A percentile compares a stretch with the other conserved stretches of the same genome.
Evolutionary conservation across 768 basidiomycete genomes (phyloP).

Genomic region (Macrolepiota dolichaula): DNA sequence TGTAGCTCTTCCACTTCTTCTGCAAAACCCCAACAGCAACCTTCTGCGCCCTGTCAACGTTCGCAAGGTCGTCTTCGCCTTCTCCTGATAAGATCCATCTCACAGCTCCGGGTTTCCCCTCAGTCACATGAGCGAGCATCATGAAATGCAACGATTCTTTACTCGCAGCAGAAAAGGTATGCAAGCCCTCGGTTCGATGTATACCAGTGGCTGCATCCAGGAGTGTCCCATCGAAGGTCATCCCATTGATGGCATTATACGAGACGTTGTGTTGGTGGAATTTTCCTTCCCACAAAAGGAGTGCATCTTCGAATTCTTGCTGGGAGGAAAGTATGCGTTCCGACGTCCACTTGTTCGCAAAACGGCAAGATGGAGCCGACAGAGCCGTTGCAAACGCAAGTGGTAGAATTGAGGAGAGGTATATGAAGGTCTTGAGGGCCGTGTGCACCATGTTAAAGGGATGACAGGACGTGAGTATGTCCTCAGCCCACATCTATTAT

Average conservation of each 20-base stretch:
- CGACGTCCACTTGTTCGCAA: constrained; percentile 6
- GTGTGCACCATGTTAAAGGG: background rate
- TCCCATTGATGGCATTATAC: constrained; percentile 21
- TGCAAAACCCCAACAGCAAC: constrained; percentile 17
- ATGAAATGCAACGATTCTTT: constrained; percentile 23
- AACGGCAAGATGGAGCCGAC: background rate
- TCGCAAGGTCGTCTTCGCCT: constrained; percentile 6
- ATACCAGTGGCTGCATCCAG: constrained; percentile 17
- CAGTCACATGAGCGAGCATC: constrained; percentile 19
- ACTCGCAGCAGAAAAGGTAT: constrained; percentile 22
- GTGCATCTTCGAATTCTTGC: constrained; percentile 15
- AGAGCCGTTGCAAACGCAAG: background rate
- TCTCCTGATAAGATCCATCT: constrained; percentile 16
- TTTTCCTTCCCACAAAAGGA: constrained; percentile 22
- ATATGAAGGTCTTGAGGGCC: background rate
- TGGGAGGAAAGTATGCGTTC: background rate
- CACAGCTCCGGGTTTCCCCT: constrained; percentile 17
- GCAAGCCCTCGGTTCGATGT: constrained; percentile 17
- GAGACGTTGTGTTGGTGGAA: constrained; percentile 24
- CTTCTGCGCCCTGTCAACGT: constrained; percentile 15
- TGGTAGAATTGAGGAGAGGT: background rate
- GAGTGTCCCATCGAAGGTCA: constrained; percentile 23
- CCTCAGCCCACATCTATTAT: background rate
- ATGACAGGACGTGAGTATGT: background rate
- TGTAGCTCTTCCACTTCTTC: constrained; percentile 18